phyloP scores from a whole-genome alignment of 1,284 basidiomycete genomes.

The Puccinia novopanici region DNA sequence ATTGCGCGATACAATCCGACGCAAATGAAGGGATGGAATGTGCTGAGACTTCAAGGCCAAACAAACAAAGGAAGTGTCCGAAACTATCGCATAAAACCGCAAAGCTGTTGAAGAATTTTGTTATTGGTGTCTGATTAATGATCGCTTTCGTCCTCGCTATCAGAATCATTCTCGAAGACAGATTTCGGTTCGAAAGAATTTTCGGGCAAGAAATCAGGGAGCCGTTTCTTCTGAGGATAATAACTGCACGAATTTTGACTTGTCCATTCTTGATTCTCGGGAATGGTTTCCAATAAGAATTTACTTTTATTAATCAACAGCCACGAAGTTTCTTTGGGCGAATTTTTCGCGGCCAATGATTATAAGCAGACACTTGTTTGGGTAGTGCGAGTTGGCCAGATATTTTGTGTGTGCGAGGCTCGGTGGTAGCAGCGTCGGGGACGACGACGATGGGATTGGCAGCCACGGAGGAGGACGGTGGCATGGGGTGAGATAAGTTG shows the following conservation, averaged over 20 bases:
- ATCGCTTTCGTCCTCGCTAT: conserved; percentile 20
- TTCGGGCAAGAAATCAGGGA: background rate
- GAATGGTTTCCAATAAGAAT: conserved; percentile 24
- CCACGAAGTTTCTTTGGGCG: conserved; percentile 2
- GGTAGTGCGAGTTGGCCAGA: background rate
- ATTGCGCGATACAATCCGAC: background rate
- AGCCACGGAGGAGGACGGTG: background rate
- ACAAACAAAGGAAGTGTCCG: background rate
- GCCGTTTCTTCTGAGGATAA: no score
- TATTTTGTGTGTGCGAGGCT: background rate
- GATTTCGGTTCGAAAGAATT: conserved; percentile 5
- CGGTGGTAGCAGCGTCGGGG: no score
- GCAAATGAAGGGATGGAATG: no score
- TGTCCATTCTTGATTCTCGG: conserved; percentile 33
- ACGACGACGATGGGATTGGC: background rate
- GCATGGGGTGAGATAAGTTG: background rate
- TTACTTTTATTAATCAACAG: background rate
- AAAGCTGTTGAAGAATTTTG: background rate
- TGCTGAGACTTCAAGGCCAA: no score
- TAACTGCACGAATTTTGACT: background rate
- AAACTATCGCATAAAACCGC: background rate
- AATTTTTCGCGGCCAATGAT: background rate
- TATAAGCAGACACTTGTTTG: background rate
- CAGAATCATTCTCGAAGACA: conserved; percentile 39
- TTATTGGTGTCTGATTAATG: background rate